A percentile compares a stretch with the other conserved stretches of the same genome.
Conservation (phyloP, 495 filamentous ascomycete genomes). For the Podospora anserina region DNA sequence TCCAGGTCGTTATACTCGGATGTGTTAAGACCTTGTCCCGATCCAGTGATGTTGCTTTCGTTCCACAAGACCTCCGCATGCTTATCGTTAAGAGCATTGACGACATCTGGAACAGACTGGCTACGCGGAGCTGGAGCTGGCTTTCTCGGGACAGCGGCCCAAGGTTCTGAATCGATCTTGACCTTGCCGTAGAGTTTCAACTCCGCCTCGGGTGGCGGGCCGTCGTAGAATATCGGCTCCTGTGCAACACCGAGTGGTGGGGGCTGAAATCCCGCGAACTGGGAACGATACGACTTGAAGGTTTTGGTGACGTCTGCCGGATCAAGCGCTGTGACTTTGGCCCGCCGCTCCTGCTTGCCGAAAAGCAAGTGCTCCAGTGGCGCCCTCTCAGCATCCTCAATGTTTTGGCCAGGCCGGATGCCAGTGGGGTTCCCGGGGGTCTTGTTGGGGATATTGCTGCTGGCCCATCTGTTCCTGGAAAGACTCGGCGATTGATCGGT, state of each 20-base stretch:
- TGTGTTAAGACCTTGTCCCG: background rate
- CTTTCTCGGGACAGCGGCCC: slow-evolving; percentile 3
- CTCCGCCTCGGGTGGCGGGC: slow-evolving; percentile 36
- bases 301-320: background rate
- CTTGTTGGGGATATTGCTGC: slow-evolving; percentile 19
- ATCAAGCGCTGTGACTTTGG: background rate
- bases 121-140: background rate
- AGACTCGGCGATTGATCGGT: slow-evolving; percentile 8
- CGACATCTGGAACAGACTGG: slow-evolving; percentile 11
- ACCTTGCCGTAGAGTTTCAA: slow-evolving; percentile 37
- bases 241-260: slow-evolving; percentile 23
- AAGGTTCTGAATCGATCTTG: slow-evolving; percentile 31
- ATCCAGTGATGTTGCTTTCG: background rate
- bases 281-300: slow-evolving; percentile 40
- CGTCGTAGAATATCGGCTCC: slow-evolving; percentile 34
- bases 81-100: slow-evolving; percentile 18
- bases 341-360: slow-evolving; percentile 14
- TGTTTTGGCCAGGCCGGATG: slow-evolving; percentile 35
- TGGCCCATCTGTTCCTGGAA: slow-evolving; percentile 17
- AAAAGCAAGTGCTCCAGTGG: slow-evolving; percentile 36
- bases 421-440: slow-evolving; percentile 33
- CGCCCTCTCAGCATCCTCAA: slow-evolving; percentile 38
- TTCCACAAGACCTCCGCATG: slow-evolving; percentile 29
- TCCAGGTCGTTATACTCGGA: background rate
- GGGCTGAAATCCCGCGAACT: slow-evolving; percentile 30